Conservation (phyloP, 2,329 filamentous ascomycete genomes). For the Fusarium metavorans region DNA sequence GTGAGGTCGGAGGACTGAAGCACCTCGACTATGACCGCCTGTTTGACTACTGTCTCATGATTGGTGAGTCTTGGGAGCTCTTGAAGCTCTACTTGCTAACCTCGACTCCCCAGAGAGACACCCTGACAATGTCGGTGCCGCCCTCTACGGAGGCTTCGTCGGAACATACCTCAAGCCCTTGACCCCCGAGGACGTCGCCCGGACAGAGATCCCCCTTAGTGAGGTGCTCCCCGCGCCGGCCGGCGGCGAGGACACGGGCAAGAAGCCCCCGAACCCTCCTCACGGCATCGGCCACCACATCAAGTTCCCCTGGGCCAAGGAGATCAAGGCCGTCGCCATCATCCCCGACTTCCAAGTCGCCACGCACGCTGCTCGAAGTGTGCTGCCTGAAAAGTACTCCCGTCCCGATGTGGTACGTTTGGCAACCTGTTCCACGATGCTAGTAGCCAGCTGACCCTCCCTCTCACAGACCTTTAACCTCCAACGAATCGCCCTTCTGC, state of each 20-base stretch:
- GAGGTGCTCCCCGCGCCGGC: slow-evolving; percentile 93
- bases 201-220: slow-evolving; percentile 92
- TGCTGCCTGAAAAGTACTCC: slow-evolving; percentile 83
- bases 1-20: slow-evolving; percentile 84
- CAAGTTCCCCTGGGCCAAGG: slow-evolving; percentile 91
- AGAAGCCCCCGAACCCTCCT: slow-evolving; percentile 88
- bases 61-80: slow-evolving; percentile 65
- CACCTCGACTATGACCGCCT: slow-evolving; percentile 82
- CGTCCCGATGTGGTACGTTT: slow-evolving; percentile 80
- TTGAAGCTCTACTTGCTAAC: slow-evolving; percentile 12
- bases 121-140: slow-evolving; percentile 94
- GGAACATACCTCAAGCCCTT: slow-evolving; percentile 96
- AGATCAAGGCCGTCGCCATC: slow-evolving; percentile 97
- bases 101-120: slow-evolving; percentile 73
- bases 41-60: slow-evolving; percentile 98
- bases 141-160: slow-evolving; percentile 95
- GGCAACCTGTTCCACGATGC: neutral
- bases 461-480: slow-evolving; percentile 85
- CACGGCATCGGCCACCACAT: slow-evolving; percentile 94
- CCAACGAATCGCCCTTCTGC: slow-evolving; percentile 90
- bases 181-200: slow-evolving; percentile 86
- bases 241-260: slow-evolving; percentile 90
- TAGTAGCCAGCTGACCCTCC: slow-evolving; percentile 23
- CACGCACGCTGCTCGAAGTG: slow-evolving; percentile 90
- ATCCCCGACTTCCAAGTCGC: slow-evolving; percentile 96